Evolutionary conservation across 2,329 filamentous ascomycete genomes (phyloP), one percentile per base, ranked within the genome.

Genomic region (Penicillium decumbens): DNA sequence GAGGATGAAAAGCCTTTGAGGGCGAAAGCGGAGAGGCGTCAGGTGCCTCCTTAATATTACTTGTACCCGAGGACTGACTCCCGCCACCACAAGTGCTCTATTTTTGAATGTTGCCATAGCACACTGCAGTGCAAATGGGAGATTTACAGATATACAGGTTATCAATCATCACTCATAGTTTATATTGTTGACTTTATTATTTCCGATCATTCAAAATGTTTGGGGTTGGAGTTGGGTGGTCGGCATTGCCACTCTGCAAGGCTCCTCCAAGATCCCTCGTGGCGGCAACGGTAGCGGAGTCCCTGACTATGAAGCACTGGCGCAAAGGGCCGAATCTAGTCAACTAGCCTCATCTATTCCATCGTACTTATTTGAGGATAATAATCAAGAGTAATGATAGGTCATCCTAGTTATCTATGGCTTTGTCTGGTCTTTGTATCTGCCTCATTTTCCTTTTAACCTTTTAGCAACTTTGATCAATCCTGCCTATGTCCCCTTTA

Each of bases 41-140:
- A 61, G 59, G 59, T 61, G 58, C 56, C 59, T 60, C 58, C 56
- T 59, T 59, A 60, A 59, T 61, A 60, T 60, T 61, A 59, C 53
- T 44, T 44, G 55, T 53, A 52, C 47, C 53, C 47, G 43, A 51
- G 49, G 39, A 43, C 32, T 53, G 46, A 45, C 49, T 56, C 53
- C 52, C 53, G 53, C 51, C 54, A 60, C 54, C 51, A 54, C 47
- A 40, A 12, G 23, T 50, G 35, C 37, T 47, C 53, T 56, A 49
- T 56, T 53, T 56, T 47, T 52, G 4, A 4, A 52, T 50, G 43
- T 24, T 23, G 2, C 24, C 23, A 38, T 46, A 47, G 41, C 41
- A 45, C 45, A 35, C 29, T n/a, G n/a, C 27, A 9, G 3, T 35
- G 13, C 18, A 18, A 18, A 39, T 25, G 15, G n/a, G 41, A 6